These are phyloP conservation scores for Thyridium curvatum DNA, from an alignment of 2,329 filamentous ascomycete species.

Conservation along the genomic window DNA sequence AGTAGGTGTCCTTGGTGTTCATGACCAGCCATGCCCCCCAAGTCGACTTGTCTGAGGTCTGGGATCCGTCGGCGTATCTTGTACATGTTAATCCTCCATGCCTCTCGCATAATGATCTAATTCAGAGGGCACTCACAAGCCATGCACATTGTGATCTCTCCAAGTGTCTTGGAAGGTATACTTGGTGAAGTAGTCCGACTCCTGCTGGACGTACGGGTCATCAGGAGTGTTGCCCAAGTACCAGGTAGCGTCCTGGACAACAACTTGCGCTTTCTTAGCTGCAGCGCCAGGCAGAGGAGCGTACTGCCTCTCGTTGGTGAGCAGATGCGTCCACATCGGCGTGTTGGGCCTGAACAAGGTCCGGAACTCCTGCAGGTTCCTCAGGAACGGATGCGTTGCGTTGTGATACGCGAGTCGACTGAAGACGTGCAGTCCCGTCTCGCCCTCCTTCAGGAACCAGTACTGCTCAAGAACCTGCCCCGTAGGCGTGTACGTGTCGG, in stretches of 20 bases:
- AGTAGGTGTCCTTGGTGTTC: conserved; percentile 59
- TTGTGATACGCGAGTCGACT: conserved; percentile 55
- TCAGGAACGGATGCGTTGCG: conserved; percentile 45
- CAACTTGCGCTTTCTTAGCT: conserved; percentile 15
- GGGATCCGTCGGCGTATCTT: conserved; percentile 24
- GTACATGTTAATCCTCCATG: too few relatives aligned
- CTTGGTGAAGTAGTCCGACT: conserved; percentile 59
- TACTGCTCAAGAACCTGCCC: conserved; percentile 57
- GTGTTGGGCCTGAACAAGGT: conserved; percentile 56
- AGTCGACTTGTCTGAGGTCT: conserved; percentile 40
- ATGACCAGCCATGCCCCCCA: conserved; percentile 59
- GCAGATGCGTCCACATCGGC: conserved; percentile 54
- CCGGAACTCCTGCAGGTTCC: conserved; percentile 54
- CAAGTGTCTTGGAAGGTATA: conserved; percentile 56
- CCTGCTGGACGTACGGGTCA: conserved; percentile 48
- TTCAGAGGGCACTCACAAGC: conserved; percentile 13
- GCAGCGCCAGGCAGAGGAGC: conserved; percentile 42
- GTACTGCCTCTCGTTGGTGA: conserved; percentile 49
- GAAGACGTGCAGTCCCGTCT: conserved; percentile 58
- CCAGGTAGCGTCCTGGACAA: conserved; percentile 60
- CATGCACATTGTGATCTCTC: conserved; percentile 52
- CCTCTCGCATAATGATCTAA: conserved; percentile 8
- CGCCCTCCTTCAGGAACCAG: conserved; percentile 56
- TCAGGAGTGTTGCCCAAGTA: conserved; percentile 46
- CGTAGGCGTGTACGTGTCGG: conserved; percentile 49